A percentile compares a stretch with the other conserved stretches of the same genome.
These are phyloP conservation scores for Trichoderma oligosporum DNA, from an alignment of 2,329 filamentous ascomycete species.

Conservation along the genomic window DNA sequence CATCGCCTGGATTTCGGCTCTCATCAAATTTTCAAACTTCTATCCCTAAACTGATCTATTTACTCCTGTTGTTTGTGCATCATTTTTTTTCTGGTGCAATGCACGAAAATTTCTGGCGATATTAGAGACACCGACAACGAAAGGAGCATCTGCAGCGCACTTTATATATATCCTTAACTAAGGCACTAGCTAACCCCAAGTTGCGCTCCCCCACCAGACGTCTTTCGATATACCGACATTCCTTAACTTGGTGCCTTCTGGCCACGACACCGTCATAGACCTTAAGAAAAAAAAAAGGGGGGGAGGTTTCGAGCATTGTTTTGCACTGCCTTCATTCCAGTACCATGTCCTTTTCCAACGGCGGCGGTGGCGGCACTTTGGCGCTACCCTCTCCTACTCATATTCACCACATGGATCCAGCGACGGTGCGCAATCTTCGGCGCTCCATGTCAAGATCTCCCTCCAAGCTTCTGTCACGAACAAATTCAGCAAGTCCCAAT, in stretches of 20 bases:
- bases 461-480: constrained; percentile 70
- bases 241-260: constrained; percentile 24
- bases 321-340: constrained; percentile 29
- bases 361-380: constrained; percentile 66
- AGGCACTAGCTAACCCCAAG: constrained; percentile 8
- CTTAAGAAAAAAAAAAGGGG: background rate
- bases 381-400: constrained; percentile 84
- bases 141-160: constrained; percentile 8
- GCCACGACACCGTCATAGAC: constrained; percentile 25
- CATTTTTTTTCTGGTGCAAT: constrained; percentile 8
- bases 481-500: constrained; percentile 46
- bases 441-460: constrained; percentile 91
- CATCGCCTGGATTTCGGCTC: constrained; percentile 2
- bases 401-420: constrained; percentile 76
- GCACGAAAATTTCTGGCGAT: constrained; percentile 9
- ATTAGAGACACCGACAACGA: constrained; percentile 4
- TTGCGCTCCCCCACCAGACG: constrained; percentile 2
- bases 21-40: background rate
- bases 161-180: constrained; percentile 10
- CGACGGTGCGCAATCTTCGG: constrained; percentile 76
- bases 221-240: constrained; percentile 24
- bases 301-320: constrained; percentile 14
- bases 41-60: constrained; percentile 3
- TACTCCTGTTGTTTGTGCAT: background rate
- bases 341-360: constrained; percentile 56